phyloP scores from a whole-genome alignment of 495 filamentous ascomycete genomes.

The Daldinia decipiens region DNA sequence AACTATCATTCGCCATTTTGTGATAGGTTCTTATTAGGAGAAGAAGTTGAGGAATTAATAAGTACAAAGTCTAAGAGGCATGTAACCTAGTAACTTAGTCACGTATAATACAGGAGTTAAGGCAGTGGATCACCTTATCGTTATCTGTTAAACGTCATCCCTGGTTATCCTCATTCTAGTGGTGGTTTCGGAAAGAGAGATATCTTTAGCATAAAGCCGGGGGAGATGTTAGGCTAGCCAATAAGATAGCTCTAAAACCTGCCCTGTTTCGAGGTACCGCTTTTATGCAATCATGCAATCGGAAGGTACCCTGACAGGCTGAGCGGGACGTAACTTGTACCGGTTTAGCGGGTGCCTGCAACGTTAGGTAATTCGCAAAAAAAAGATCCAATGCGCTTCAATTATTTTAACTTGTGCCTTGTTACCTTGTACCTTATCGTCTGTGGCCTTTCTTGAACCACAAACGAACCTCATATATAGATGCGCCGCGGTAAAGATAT shows the following conservation, averaged over 20 bases:
- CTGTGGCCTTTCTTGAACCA: constrained; percentile 14
- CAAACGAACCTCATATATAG: constrained; percentile 15
- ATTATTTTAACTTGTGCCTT: neutral
- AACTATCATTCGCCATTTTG: neutral
- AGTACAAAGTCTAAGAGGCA: neutral
- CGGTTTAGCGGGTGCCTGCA: constrained; percentile 38
- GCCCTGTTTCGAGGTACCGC: constrained; percentile 27
- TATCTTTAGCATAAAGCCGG: constrained; percentile 36
- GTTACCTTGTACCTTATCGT: constrained; percentile 16
- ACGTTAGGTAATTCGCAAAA: constrained; percentile 37
- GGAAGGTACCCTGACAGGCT: neutral
- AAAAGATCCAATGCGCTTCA: constrained; percentile 28
- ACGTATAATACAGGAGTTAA: neutral
- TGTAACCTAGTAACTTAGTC: no score
- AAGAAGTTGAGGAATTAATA: constrained; percentile 1
- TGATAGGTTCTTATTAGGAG: constrained; percentile 2
- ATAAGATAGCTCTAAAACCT: constrained; percentile 15
- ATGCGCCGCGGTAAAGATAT: constrained; percentile 43
- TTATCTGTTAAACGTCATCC: constrained; percentile 26
- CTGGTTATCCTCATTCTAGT: constrained; percentile 4
- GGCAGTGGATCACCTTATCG: constrained; percentile 34
- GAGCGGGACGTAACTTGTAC: constrained; percentile 10
- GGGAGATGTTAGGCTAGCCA: constrained; percentile 10
- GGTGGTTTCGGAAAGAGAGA: constrained; percentile 12
- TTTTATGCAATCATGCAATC: constrained; percentile 7